Evolutionary conservation across 208 protist species (phyloP).

Genomic region (Leishmania amazonensis): DNA sequence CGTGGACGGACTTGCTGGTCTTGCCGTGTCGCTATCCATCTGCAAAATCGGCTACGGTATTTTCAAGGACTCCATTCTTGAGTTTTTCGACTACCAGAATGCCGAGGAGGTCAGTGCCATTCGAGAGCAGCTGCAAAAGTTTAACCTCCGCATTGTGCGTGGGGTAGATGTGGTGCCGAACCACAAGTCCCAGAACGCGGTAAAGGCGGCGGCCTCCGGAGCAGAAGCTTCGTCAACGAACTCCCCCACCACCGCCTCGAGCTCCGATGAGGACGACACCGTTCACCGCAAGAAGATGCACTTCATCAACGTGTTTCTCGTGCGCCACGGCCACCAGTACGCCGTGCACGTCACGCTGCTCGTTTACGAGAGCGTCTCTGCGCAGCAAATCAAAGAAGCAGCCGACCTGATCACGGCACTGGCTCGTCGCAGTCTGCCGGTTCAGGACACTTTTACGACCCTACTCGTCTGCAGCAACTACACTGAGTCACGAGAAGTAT

Average conservation of each 20-base stretch:
- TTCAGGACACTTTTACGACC: slow-evolving; percentile 67
- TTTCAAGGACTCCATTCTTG: slow-evolving; percentile 57
- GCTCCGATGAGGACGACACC: slow-evolving; percentile 12
- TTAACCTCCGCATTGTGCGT: slow-evolving; percentile 35
- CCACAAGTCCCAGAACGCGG: background rate
- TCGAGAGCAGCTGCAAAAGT: slow-evolving; percentile 65
- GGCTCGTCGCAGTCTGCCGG: slow-evolving; percentile 43
- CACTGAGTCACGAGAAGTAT: slow-evolving; percentile 34
- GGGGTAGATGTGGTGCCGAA: slow-evolving; percentile 11
- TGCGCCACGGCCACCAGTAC: slow-evolving; percentile 84
- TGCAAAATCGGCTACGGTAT: slow-evolving; percentile 80
- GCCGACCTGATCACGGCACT: slow-evolving; percentile 56
- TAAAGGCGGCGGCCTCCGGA: background rate
- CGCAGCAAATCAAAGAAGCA: slow-evolving; percentile 41
- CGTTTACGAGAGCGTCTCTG: slow-evolving; percentile 38
- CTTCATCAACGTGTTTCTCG: slow-evolving; percentile 84
- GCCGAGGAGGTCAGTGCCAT: slow-evolving; percentile 65
- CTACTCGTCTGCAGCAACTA: slow-evolving; percentile 42
- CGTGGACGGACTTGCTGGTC: slow-evolving; percentile 78
- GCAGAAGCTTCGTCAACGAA: background rate
- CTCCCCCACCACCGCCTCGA: background rate
- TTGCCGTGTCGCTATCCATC: slow-evolving; percentile 79
- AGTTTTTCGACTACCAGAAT: slow-evolving; percentile 90
- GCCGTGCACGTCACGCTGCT: slow-evolving; percentile 78
- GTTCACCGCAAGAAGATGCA: slow-evolving; percentile 32